Evolutionary conservation across 805 yeast genomes (phyloP), one percentile per base, ranked within the genome.

Genomic region (Priceomyces carsonii): DNA sequence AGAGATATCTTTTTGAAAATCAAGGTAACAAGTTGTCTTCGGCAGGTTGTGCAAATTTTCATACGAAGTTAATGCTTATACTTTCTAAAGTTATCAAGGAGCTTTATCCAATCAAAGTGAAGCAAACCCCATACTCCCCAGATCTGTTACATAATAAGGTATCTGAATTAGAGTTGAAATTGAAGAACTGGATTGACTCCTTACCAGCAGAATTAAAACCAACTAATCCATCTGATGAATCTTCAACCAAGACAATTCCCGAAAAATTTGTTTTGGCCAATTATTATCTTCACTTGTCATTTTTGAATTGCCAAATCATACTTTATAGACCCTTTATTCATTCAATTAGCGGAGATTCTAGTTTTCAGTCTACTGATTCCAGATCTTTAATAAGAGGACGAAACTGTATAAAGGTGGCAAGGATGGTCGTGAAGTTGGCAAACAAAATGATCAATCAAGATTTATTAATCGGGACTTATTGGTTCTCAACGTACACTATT

Each of bases 401-500:
- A 48, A 85, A 85, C 48, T 89, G 96, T 61, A 82, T 89, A 36
- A 79, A 82, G 46, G 88, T 86, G 7, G 90, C 96, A 0, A 70
- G 93, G 39, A 78, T 83, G 49, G 95, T 85, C 18, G 89, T 89
- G 12, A 80, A 81, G 48, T 57, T 87, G 38, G 88, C 95, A 0
- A 79, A 84, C 47, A 88, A 83, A 51, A 79, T 89, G 88, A 80
- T 84, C 42, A 73, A 77, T 44, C 77, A 80, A 43, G 72, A 81
- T 39, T 69, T 86, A 57, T 64, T 89, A 25, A 77, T 81, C 44
- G 95, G 95, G 1, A 85, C 93, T 2, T 90, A 89, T 53, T 88
- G 96, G 95, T 89, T 87, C 53, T 80, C 93, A 5, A 84, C 85
- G 52, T 89, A 89, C 57, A 86, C 96, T 0, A 82, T 89, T 4